Conservation (phyloP, 306 rosid genomes). For the Lithocarpus polystachyus region DNA sequence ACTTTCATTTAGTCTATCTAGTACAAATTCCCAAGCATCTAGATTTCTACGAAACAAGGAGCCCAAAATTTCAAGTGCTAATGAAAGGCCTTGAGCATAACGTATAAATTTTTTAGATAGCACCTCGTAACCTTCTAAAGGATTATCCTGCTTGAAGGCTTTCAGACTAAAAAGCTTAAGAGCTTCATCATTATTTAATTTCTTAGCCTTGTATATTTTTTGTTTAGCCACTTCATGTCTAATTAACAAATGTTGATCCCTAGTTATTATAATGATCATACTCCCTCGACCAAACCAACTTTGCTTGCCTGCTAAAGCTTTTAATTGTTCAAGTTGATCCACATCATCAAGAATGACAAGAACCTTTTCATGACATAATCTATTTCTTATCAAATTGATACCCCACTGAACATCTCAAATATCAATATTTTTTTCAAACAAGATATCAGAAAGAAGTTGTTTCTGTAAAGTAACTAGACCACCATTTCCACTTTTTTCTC, state of each 20-base stretch:
- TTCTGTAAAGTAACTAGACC: too few relatives aligned
- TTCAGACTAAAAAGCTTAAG: background rate
- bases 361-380: background rate
- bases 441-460: too few relatives aligned
- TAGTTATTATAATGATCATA: background rate
- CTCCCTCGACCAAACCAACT: background rate
- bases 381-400: too few relatives aligned
- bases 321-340: background rate
- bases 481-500: too few relatives aligned
- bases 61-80: background rate
- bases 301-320: background rate
- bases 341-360: conserved; percentile 9
- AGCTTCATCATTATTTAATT: background rate
- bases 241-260: background rate
- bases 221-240: background rate
- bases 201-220: background rate
- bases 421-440: too few relatives aligned
- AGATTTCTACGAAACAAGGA: background rate
- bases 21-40: background rate
- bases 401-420: too few relatives aligned
- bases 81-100: background rate
- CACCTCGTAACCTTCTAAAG: background rate
- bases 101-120: background rate
- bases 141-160: background rate
- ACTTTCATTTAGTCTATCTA: background rate